Percentiles rank a stretch among this genome's conserved stretches.
phyloP scores from a whole-genome alignment of 495 filamentous ascomycete species.

The Aspergillus biplanus region DNA sequence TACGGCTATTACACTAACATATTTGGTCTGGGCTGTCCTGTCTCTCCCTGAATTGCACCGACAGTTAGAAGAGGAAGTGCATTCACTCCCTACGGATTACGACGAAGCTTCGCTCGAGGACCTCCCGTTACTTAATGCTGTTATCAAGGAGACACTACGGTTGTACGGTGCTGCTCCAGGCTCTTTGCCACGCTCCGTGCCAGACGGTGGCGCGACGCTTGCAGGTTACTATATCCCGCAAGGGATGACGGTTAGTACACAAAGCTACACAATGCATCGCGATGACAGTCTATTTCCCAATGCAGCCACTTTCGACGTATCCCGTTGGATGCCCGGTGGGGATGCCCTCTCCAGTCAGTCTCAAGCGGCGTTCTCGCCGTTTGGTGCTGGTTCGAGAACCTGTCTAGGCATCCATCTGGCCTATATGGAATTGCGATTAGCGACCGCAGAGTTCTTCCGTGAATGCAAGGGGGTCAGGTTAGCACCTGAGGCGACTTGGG shows the following conservation, averaged over 20 bases:
- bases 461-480: constrained; percentile 17
- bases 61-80: constrained; percentile 30
- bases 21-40: constrained; percentile 37
- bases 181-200: constrained; percentile 35
- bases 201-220: constrained; percentile 25
- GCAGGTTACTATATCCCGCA: constrained; percentile 26
- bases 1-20: constrained; percentile 45
- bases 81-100: constrained; percentile 19
- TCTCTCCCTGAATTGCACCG: constrained; percentile 26
- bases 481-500: constrained; percentile 15
- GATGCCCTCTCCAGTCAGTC: background rate
- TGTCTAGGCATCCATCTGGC: constrained; percentile 28
- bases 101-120: constrained; percentile 35
- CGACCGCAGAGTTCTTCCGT: constrained; percentile 24
- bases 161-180: constrained; percentile 50
- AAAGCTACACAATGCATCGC: constrained; percentile 30
- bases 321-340: constrained; percentile 21
- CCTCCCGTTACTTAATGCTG: constrained; percentile 47
- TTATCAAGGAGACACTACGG: constrained; percentile 57
- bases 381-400: constrained; percentile 25
- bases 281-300: constrained; percentile 27
- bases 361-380: constrained; percentile 20
- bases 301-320: constrained; percentile 27
- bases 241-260: constrained; percentile 26
- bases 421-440: constrained; percentile 27